Evolutionary conservation across 768 basidiomycete species (phyloP).

Genomic region (Galerina sulciceps): DNA sequence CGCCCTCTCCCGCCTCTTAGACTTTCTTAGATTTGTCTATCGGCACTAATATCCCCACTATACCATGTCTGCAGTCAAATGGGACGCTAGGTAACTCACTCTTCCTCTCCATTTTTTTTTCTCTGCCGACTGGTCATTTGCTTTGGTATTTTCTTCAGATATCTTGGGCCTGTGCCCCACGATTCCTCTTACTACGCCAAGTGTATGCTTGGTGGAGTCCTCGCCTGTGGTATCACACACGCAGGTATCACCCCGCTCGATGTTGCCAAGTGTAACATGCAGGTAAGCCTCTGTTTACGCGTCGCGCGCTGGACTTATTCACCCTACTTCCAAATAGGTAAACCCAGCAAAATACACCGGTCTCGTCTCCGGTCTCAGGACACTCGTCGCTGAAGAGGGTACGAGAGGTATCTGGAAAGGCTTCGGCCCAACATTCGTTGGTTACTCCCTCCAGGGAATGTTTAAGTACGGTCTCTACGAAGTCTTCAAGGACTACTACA

Average conservation of each 20-base stretch:
- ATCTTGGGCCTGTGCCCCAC: constrained; percentile 75
- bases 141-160: constrained; percentile 41
- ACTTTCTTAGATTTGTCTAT: constrained; percentile 35
- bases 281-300: constrained; percentile 53
- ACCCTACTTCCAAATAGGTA: constrained; percentile 49
- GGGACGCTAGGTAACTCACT: constrained; percentile 68
- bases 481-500: constrained; percentile 92
- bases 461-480: constrained; percentile 99
- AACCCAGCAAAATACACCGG: constrained; percentile 78
- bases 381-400: constrained; percentile 81
- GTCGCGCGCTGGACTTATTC: not conserved
- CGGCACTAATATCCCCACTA: constrained; percentile 23
- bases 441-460: constrained; percentile 95
- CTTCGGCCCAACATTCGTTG: constrained; percentile 89
- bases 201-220: constrained; percentile 85
- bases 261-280: constrained; percentile 93
- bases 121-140: not conserved
- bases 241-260: constrained; percentile 87
- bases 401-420: constrained; percentile 91
- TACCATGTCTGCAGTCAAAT: constrained; percentile 66
- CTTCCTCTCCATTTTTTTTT: not conserved
- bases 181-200: constrained; percentile 80
- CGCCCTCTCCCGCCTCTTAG: constrained; percentile 27
- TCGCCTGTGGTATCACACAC: constrained; percentile 89
- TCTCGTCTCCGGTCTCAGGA: constrained; percentile 60